Evolutionary conservation across 1,284 basidiomycete genomes (phyloP), one percentile per base, ranked within the genome.

Genomic region (Retiboletus flavoniger): DNA sequence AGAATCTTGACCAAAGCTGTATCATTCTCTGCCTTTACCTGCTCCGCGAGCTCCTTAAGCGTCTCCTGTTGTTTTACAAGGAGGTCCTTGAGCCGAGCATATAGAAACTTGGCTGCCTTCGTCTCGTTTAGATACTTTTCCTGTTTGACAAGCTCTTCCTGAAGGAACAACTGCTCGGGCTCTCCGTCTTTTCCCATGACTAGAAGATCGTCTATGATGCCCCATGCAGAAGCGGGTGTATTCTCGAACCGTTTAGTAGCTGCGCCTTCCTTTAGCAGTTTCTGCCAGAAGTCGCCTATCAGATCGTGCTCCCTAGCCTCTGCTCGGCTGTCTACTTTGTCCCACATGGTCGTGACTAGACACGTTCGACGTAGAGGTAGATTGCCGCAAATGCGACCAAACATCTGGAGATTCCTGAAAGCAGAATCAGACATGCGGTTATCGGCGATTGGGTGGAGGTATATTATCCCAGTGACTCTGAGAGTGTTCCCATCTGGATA

Each of bases 341-440:
- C 63, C 63, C 67, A 66, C 61, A 62, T 66, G 14, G 72, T 79
- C 8, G 78, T 80, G n/a, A 74, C 71, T 19, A 81, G 68, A 8
- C 74, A 60, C 8, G 77, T 75, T 5, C 62, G 54, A 31, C 0
- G 53, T 3, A 65, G 39, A 16, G 50, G 32, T 14, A 53, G 0
- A 34, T 49, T 4, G 3, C 62, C 63, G 2, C 62, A 65, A n/a
- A 63, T 47, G 11, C 51, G 51, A 47, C 75, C 75, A 57, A 80
- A 79, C 63, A 79, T 68, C 29, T 67, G 65, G 55, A 81, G 75
- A 60, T 75, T 81, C 29, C 72, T 74, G 13, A 60, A 59, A 13
- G 71, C 74, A 40, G 75, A 73, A n/a, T 78, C 78, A 16, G 74
- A 71, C 58, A 81, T 67, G 8, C 77, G 72, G 81, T n/a, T n/a